Base-by-base conservation (phyloP, 2,329 filamentous ascomycete species). In the Colletotrichum euphorbiae region DNA sequence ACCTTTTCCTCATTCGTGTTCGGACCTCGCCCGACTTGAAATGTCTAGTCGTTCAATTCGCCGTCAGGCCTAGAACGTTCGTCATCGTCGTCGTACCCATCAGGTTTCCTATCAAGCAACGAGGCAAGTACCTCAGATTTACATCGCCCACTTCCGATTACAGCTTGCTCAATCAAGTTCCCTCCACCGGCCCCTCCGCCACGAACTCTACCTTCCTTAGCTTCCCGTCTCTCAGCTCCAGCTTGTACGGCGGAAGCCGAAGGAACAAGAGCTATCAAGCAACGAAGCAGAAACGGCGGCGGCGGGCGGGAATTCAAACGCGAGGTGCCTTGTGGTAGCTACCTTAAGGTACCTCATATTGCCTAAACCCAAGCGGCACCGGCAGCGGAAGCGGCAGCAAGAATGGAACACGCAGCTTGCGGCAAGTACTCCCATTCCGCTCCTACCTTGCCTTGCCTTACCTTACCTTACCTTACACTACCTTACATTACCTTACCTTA, bases 391-490 rank as follows among this genome's bases (percentile, higher is more conserved):
- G 21, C 19, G 45, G 51, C 33, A 57, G 19, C 40, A 46, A 48
- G 42, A 28, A n/a, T n/a, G n/a, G n/a, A n/a, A 21, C 50, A 45
- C 61, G 24, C 56, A 24, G 40, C 50, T 61, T 33, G 51, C n/a
- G 21, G 21, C 38, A 40, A 28, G 48, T 19, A 28, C 15, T 62
- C 43, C 43, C 36, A 36, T 57, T 45, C 59, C 43, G 51, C 64
- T 50, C 61, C 54, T 66, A 50, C 61, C 61, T 66, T 52, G 8
- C 48, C 11, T 38, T 36, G 33, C 17, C 52, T 15, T 40, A 57
- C 51, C 59, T 61, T 50, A 48, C 38, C 48, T 33, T 51, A n/a
- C 28, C 48, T n/a, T n/a, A n/a, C n/a, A n/a, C n/a, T n/a, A n/a
- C n/a, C n/a, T n/a, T n/a, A n/a, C n/a, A n/a, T n/a, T 31, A 52